phyloP scores from a whole-genome alignment of 2,329 filamentous ascomycete genomes.

The Allantophomopsis cytisporea region DNA sequence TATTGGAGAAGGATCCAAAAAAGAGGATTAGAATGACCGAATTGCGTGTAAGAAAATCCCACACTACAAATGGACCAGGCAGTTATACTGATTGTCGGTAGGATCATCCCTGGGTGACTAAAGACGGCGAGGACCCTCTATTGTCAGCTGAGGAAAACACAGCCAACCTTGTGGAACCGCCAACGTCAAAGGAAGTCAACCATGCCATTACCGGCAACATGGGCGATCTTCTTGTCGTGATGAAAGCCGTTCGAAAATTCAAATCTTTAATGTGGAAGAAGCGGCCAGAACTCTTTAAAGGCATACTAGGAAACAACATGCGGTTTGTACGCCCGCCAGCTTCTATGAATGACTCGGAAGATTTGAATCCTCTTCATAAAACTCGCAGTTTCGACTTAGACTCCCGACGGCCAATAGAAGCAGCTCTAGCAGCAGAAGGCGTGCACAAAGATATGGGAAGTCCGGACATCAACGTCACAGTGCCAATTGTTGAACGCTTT shows the following conservation, averaged over 20 bases:
- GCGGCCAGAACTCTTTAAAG: conserved; percentile 36
- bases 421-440: conserved; percentile 35
- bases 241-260: conserved; percentile 86
- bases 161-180: conserved; percentile 62
- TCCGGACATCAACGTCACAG: conserved; percentile 9
- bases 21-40: conserved; percentile 75
- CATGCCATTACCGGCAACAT: conserved; percentile 85
- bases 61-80: not conserved
- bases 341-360: conserved; percentile 25
- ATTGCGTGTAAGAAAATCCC: conserved; percentile 49
- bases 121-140: conserved; percentile 61
- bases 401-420: conserved; percentile 32
- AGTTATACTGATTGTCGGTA: conserved; percentile 22
- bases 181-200: conserved; percentile 82
- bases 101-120: conserved; percentile 91
- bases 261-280: conserved; percentile 55
- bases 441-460: conserved; percentile 29
- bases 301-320: conserved; percentile 41
- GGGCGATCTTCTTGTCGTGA: conserved; percentile 72
- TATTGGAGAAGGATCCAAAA: conserved; percentile 75
- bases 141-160: conserved; percentile 80
- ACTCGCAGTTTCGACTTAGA: conserved; percentile 35
- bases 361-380: conserved; percentile 16
- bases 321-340: conserved; percentile 43
- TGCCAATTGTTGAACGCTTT: not conserved